Conservation (phyloP, 768 basidiomycete genomes). For the Vararia minispora region DNA sequence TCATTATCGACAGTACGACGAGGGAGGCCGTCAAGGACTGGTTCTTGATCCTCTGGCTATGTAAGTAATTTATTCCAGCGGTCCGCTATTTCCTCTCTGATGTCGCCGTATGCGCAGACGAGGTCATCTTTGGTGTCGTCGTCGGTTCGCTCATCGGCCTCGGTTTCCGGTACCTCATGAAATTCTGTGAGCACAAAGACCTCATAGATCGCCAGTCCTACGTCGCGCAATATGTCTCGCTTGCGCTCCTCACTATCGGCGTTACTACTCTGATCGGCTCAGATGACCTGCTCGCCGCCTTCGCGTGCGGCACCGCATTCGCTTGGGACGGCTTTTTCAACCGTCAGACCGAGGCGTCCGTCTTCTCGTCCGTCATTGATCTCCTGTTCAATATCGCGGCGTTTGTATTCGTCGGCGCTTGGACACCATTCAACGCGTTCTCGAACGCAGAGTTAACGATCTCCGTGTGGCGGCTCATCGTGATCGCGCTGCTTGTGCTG, state of each 20-base stretch:
- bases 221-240: constrained; percentile 82
- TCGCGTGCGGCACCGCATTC: constrained; percentile 91
- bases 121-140: constrained; percentile 63
- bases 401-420: constrained; percentile 93
- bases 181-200: constrained; percentile 77
- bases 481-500: constrained; percentile 75
- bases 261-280: constrained; percentile 77
- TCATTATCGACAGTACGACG: constrained; percentile 56
- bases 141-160: constrained; percentile 71
- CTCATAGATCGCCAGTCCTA: constrained; percentile 92
- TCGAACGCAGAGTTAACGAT: constrained; percentile 53
- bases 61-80: constrained; percentile 31
- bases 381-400: constrained; percentile 91
- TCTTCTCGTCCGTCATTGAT: constrained; percentile 95
- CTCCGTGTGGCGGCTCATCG: constrained; percentile 74
- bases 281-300: constrained; percentile 91
- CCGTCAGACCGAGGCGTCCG: constrained; percentile 85
- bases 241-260: constrained; percentile 79
- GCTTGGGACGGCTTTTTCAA: constrained; percentile 96
- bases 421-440: constrained; percentile 90
- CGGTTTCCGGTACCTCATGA: constrained; percentile 82
- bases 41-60: constrained; percentile 81
- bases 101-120: constrained; percentile 36
- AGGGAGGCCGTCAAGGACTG: constrained; percentile 71
- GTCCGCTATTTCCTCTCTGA: constrained; percentile 2